Evolutionary conservation across 345 rosid species (phyloP), one percentile per base, ranked within the genome.

Genomic region (Populus davidiana): DNA sequence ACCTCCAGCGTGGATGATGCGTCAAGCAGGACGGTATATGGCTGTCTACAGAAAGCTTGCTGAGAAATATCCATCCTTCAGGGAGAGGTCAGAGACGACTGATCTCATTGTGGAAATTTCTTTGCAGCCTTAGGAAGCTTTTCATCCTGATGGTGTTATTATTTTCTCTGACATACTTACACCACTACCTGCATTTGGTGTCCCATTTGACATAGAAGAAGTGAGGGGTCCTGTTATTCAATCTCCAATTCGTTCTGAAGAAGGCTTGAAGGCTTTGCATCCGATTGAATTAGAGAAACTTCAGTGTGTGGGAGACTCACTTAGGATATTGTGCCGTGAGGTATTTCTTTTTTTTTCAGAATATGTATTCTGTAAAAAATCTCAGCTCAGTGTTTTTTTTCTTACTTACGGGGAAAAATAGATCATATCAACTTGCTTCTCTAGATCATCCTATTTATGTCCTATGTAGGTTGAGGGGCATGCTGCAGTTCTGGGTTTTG

Each of bases 1-100:
- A 65, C 97, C 99, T 66, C 99, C 98, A 2, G 99, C 98, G 36
- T 95, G 98, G 99, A 95, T 95, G 99, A 95, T 95, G 99, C 87
- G 98, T 75, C 99, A 92, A 77, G 99, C 99, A 75, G 99, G 98
- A 87, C 90, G 99, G 90, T 95, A 92, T 77, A 93, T 95, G 99
- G 91, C 98, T 78, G 92, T 85, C 78, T 93, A 93, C 91, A 87
- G 94, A 91, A 91, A 91, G 94, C 96, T 93, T 79, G 96, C 97
- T 54, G 88, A 89, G 92, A 93, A 93, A 86, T 81, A 91, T 78
- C 92, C 96, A n/a, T 93, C 98, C 81, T 95, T 95, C 89, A 86
- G 96, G 78, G 90, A 90, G 90, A 90, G 93, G 82, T 93, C 96
- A 62, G 99, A 93, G 92, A 95, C 95, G 76, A 93, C 96, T 63